Percentiles rank a stretch among this genome's conserved stretches.
These are phyloP conservation scores for Knoxia roxburghii DNA, from an alignment of 257 asterid genomes.

Conservation along the genomic window DNA sequence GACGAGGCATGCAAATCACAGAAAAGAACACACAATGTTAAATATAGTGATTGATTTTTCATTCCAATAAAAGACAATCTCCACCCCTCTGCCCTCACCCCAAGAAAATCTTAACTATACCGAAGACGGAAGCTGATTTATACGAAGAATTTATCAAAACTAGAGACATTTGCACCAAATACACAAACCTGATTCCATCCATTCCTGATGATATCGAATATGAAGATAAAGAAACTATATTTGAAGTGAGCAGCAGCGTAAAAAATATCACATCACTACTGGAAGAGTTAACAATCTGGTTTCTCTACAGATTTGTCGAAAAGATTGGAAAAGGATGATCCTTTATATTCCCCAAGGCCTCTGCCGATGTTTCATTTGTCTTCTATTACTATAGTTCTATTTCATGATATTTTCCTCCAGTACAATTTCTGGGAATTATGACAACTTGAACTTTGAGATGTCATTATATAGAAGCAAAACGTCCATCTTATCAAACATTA, in stretches of 20 bases:
- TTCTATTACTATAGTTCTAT: too few species aligned
- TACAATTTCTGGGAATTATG: too few species aligned
- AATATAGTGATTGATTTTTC: not conserved
- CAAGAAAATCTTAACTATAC: not conserved
- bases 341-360: too few species aligned
- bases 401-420: too few species aligned
- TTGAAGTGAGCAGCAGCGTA: slow-evolving; percentile 21
- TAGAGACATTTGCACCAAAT: slow-evolving; percentile 1
- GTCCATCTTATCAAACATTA: too few species aligned
- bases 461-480: too few species aligned
- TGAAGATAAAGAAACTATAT: slow-evolving; percentile 46
- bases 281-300: too few species aligned
- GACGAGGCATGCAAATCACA: not conserved
- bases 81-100: too few species aligned
- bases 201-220: slow-evolving; percentile 30
- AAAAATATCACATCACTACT: not conserved
- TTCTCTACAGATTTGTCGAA: too few species aligned
- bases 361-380: too few species aligned
- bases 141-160: slow-evolving; percentile 22
- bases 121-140: slow-evolving; percentile 7
- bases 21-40: not conserved
- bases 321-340: too few species aligned
- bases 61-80: not conserved
- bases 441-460: too few species aligned
- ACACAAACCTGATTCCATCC: slow-evolving; percentile 1